phyloP scores from a whole-genome alignment of 2,329 filamentous ascomycete species.

The Microdochium bolleyi region DNA sequence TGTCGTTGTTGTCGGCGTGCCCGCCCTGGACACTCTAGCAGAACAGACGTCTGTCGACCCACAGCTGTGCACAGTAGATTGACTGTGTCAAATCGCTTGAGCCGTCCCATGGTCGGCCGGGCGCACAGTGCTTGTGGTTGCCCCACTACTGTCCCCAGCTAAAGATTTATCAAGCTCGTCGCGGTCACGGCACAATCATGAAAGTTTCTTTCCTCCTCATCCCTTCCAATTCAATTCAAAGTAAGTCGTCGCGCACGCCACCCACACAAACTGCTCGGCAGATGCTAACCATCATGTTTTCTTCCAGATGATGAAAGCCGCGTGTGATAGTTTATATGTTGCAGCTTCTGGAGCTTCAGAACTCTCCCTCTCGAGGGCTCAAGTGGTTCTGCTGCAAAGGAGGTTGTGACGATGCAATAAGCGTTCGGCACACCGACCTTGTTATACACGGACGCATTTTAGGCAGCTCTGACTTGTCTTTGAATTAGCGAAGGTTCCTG shows the following conservation, averaged over 20 bases:
- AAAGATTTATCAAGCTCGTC: neutral
- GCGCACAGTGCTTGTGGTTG: neutral
- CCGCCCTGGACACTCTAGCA: no score
- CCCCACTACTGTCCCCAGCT: neutral
- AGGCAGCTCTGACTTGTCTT: constrained; percentile 82
- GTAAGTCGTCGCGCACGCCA: constrained; percentile 48
- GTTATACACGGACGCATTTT: constrained; percentile 95
- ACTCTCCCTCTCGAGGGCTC: constrained; percentile 85
- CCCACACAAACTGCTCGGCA: constrained; percentile 8
- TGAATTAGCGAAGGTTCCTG: constrained; percentile 21
- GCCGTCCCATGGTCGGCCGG: no score
- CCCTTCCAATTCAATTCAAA: constrained; percentile 98
- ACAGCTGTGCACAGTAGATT: neutral
- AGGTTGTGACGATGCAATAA: constrained; percentile 79
- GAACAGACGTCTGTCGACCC: no score
- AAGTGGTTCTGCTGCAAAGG: constrained; percentile 72
- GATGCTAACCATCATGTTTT: constrained; percentile 22
- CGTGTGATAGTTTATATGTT: constrained; percentile 87
- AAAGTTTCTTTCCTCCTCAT: constrained; percentile 58
- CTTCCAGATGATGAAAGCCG: constrained; percentile 97
- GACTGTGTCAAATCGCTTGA: neutral
- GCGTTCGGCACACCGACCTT: constrained; percentile 99
- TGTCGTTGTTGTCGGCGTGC: neutral
- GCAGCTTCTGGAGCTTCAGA: constrained; percentile 55
- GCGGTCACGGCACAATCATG: constrained; percentile 13